Conservation (phyloP, 257 asterid species). For the Fraxinus quadrangulata region DNA sequence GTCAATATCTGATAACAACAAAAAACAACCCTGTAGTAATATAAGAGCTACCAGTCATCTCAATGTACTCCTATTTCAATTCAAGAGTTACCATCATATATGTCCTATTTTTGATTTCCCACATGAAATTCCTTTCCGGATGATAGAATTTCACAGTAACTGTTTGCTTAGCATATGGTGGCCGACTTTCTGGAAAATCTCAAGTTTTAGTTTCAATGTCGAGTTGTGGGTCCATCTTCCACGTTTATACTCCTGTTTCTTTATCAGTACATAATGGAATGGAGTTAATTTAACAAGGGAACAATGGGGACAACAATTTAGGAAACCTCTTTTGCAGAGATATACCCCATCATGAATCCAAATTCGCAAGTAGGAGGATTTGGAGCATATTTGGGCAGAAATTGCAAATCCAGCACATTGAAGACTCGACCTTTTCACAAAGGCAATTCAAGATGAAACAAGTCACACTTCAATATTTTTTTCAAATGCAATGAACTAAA, state of each 20-base stretch:
- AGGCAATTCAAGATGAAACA: background rate
- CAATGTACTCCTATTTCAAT: background rate
- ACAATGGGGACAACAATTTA: too few relatives aligned
- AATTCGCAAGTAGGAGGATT: background rate
- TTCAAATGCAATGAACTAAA: too few relatives aligned
- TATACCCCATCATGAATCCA: background rate
- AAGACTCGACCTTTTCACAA: background rate
- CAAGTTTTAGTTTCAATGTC: too few relatives aligned
- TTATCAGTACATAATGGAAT: too few relatives aligned
- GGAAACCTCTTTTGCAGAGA: too few relatives aligned
- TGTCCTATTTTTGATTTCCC: background rate
- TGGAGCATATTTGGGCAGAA: background rate
- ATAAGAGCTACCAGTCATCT: background rate
- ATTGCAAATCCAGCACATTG: background rate
- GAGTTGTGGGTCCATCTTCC: too few relatives aligned
- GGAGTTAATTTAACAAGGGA: too few relatives aligned
- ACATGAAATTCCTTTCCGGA: too few relatives aligned
- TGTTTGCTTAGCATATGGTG: too few relatives aligned
- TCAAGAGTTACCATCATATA: background rate
- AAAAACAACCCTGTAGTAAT: background rate
- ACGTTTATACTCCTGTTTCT: too few relatives aligned
- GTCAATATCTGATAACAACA: background rate
- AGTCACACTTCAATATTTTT: background rate
- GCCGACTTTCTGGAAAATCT: too few relatives aligned
- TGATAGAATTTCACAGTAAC: too few relatives aligned